Evolutionary conservation across 345 rosid species (phyloP).

Genomic region (Rhizophora apiculata): DNA sequence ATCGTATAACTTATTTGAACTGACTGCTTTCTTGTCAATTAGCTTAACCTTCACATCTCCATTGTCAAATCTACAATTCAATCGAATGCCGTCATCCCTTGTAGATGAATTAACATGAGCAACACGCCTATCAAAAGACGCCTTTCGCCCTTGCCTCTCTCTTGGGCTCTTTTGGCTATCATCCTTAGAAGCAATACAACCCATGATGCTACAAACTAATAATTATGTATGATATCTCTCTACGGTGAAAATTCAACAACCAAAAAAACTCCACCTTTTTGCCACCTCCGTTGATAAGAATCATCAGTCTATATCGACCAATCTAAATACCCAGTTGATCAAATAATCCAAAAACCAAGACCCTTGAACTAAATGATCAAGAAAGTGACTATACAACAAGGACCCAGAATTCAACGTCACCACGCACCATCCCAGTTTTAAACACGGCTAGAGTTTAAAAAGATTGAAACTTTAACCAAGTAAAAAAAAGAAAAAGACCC

Average conservation of each 20-base stretch:
- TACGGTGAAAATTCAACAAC: conserved; percentile 20
- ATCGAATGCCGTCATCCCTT: conserved; percentile 52
- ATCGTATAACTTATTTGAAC: conserved; percentile 44
- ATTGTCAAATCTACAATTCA: conserved; percentile 34
- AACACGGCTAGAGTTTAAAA: conserved; percentile 8
- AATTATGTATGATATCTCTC: conserved; percentile 15
- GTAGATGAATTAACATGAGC: conserved; percentile 53
- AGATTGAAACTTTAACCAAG: neutral
- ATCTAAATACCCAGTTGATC: conserved; percentile 23
- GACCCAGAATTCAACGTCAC: conserved; percentile 25
- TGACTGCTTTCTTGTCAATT: conserved; percentile 50
- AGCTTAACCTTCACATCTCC: conserved; percentile 50
- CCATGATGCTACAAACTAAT: conserved; percentile 42
- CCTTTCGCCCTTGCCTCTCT: conserved; percentile 46
- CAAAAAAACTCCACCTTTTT: neutral
- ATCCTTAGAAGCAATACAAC: conserved; percentile 73
- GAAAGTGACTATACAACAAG: neutral
- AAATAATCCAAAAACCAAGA: conserved; percentile 20
- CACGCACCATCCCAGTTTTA: conserved; percentile 17
- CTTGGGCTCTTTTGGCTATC: conserved; percentile 40
- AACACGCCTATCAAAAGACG: conserved; percentile 51
- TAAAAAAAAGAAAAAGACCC: neutral
- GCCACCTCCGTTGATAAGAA: neutral
- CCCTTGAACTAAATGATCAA: neutral
- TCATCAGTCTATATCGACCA: conserved; percentile 7